A percentile compares a stretch with the other conserved stretches of the same genome.
phyloP scores from a whole-genome alignment of 1,284 basidiomycete species.

The Cerrena zonata region DNA sequence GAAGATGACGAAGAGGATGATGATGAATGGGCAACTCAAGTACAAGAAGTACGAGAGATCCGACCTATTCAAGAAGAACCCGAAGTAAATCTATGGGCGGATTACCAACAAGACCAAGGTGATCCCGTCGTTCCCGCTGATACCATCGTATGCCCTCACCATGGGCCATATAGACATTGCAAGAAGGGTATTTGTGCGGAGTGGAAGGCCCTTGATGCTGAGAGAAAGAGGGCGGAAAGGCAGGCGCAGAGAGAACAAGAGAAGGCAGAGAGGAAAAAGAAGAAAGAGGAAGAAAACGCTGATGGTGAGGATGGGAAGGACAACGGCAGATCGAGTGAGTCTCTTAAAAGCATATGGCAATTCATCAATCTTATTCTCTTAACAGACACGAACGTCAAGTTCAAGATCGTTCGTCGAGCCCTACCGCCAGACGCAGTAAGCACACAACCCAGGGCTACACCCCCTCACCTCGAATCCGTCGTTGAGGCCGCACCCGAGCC shows the following conservation, averaged over 20 bases:
- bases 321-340: slow-evolving; percentile 3
- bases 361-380: not conserved
- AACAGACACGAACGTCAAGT: not conserved
- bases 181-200: slow-evolving; percentile 22
- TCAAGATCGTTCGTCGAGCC: not conserved
- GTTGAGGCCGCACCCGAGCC: not conserved
- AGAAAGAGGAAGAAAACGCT: slow-evolving; percentile 1
- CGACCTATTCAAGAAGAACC: slow-evolving; percentile 1
- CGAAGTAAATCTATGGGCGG: slow-evolving; percentile 9
- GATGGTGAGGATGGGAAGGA: not conserved
- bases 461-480: not conserved
- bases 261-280: slow-evolving; percentile 6
- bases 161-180: slow-evolving; percentile 21
- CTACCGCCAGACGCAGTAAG: not conserved
- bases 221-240: slow-evolving; percentile 10
- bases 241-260: slow-evolving; percentile 2
- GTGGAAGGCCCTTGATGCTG: slow-evolving; percentile 12
- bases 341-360: not conserved
- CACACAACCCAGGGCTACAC: not conserved
- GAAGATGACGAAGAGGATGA: slow-evolving; percentile 7
- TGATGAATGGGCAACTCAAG: slow-evolving; percentile 3
- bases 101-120: slow-evolving; percentile 3
- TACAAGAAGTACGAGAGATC: too few relatives aligned
- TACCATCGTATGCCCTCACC: slow-evolving; percentile 15
- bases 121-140: not conserved